Evolutionary conservation across 164 flowering plant genomes (phyloP).

Genomic region (Protea cynaroides): DNA sequence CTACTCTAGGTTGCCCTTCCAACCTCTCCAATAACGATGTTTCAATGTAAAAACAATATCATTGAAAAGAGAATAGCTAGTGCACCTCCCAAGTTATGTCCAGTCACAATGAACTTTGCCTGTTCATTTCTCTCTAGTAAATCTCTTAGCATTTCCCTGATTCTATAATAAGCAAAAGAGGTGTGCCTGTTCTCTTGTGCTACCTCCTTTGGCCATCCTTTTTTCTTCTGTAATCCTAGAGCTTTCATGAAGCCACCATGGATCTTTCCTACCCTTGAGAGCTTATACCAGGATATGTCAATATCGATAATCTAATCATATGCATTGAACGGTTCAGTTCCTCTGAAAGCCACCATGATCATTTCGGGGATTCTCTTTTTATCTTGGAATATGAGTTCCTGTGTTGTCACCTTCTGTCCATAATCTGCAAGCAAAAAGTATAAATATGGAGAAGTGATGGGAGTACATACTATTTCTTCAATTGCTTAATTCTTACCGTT

Average conservation of each 20-base stretch:
- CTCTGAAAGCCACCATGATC: constrained; percentile 47
- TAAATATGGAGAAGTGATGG: too few species aligned
- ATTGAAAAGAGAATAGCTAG: constrained; percentile 57
- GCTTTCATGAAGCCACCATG: constrained; percentile 41
- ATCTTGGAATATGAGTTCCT: constrained; percentile 36
- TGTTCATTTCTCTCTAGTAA: constrained; percentile 24
- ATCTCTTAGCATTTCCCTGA: constrained; percentile 43
- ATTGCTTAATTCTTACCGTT: constrained; percentile 56
- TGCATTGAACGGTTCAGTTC: constrained; percentile 44
- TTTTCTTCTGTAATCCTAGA: constrained; percentile 41
- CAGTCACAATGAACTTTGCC: constrained; percentile 60
- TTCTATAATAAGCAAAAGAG: constrained; percentile 48
- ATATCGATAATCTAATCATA: constrained; percentile 38
- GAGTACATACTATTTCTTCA: too few species aligned
- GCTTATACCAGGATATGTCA: constrained; percentile 45
- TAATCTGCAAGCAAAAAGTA: constrained; percentile 16
- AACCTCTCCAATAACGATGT: constrained; percentile 40
- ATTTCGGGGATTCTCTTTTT: constrained; percentile 22
- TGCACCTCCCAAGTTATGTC: constrained; percentile 90
- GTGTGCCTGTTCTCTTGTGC: background rate
- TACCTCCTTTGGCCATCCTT: constrained; percentile 55
- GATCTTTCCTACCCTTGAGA: constrained; percentile 30
- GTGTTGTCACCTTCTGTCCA: constrained; percentile 21
- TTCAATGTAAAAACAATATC: constrained; percentile 52
- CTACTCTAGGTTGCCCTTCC: constrained; percentile 86